Evolutionary conservation across 2,329 filamentous ascomycete genomes (phyloP).

Genomic region (Aspergillus sp.): DNA sequence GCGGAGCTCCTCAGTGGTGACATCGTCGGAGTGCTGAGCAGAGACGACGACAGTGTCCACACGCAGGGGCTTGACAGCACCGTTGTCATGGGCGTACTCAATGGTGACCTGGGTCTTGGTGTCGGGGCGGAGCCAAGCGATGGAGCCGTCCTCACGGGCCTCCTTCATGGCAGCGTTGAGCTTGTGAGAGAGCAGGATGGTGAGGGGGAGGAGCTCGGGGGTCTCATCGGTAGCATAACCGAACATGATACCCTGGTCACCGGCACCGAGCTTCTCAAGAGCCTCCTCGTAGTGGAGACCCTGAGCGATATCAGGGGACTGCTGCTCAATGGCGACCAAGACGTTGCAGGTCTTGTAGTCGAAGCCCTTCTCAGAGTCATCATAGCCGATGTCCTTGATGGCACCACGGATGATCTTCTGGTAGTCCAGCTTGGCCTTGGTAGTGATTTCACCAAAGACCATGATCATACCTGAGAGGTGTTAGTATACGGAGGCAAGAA

Average conservation of each 20-base stretch:
- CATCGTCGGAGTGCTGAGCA: constrained; percentile 86
- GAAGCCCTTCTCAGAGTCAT: constrained; percentile 95
- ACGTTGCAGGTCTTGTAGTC: constrained; percentile 99
- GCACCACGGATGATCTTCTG: constrained; percentile 92
- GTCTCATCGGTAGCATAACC: constrained; percentile 99
- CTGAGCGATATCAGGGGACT: constrained; percentile 98
- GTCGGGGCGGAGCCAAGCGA: constrained; percentile 95
- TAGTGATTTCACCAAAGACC: constrained; percentile 98
- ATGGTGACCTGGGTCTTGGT: constrained; percentile 99
- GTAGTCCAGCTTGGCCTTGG: constrained; percentile 94
- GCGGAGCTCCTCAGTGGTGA: constrained; percentile 87
- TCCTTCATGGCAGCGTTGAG: constrained; percentile 93
- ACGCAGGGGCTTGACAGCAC: constrained; percentile 85
- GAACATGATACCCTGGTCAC: constrained; percentile 99
- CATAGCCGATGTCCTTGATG: constrained; percentile 99
- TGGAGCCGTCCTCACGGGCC: constrained; percentile 79
- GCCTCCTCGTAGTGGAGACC: constrained; percentile 98
- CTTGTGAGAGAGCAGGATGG: constrained; percentile 91
- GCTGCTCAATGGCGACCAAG: constrained; percentile 97
- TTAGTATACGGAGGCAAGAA: constrained; percentile 8
- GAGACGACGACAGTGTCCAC: constrained; percentile 97
- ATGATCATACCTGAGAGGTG: constrained; percentile 71
- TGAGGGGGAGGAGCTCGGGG: constrained; percentile 92
- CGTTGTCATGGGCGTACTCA: constrained; percentile 93
- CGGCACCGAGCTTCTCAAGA: constrained; percentile 94